phyloP scores from a whole-genome alignment of 805 yeast genomes.

The Nakazawaea wyomingensis region DNA sequence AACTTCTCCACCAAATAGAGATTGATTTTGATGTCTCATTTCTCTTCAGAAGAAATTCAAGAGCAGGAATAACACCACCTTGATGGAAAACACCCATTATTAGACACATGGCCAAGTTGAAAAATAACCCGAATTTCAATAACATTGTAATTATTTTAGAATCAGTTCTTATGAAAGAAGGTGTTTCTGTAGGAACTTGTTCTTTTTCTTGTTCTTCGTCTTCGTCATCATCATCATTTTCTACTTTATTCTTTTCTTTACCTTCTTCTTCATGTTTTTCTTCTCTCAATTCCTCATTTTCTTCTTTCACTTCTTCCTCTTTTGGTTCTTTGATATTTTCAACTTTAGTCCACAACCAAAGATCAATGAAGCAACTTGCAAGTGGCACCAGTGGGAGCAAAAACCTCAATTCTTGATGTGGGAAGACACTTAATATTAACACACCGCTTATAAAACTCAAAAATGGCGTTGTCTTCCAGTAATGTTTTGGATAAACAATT shows the following conservation, averaged over 20 bases:
- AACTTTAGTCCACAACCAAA: slow-evolving; percentile 23
- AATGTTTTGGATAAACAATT: slow-evolving; percentile 33
- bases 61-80: slow-evolving; percentile 78
- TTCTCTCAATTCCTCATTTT: not conserved
- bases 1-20: slow-evolving; percentile 89
- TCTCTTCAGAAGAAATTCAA: slow-evolving; percentile 33
- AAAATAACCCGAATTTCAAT: slow-evolving; percentile 50
- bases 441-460: slow-evolving; percentile 61
- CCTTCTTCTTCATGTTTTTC: not conserved
- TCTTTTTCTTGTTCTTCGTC: not conserved
- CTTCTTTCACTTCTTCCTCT: slow-evolving; percentile 1
- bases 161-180: slow-evolving; percentile 10
- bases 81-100: slow-evolving; percentile 85
- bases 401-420: slow-evolving; percentile 94
- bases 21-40: slow-evolving; percentile 22
- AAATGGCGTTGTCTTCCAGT: slow-evolving; percentile 50
- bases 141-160: slow-evolving; percentile 20
- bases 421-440: slow-evolving; percentile 57
- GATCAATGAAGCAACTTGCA: slow-evolving; percentile 50
- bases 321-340: slow-evolving; percentile 10
- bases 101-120: slow-evolving; percentile 53
- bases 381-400: slow-evolving; percentile 75
- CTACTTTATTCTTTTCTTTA: not conserved
- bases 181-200: slow-evolving; percentile 2
- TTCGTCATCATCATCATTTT: slow-evolving; percentile 4